Conservation (phyloP, 495 filamentous ascomycete genomes). For the Glonium stellatum region DNA sequence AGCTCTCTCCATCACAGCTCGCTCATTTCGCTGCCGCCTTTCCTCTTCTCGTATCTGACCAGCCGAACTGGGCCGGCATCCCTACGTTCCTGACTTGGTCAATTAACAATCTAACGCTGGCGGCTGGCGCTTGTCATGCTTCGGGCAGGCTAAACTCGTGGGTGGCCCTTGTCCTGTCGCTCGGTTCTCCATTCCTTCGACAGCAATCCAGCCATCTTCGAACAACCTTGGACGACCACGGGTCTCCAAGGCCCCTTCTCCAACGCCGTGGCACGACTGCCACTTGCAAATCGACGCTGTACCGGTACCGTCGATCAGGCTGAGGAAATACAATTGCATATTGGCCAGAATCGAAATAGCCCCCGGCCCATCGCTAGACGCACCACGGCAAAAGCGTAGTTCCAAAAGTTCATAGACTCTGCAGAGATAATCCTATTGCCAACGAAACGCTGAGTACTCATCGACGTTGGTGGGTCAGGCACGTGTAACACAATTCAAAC, state of each 20-base stretch:
- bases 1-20: too few species aligned
- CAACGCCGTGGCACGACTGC: background rate
- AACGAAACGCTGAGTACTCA: conserved; percentile 11
- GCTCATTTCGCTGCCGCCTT: background rate
- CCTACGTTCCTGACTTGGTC: background rate
- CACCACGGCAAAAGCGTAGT: conserved; percentile 1
- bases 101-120: background rate
- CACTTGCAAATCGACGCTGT: background rate
- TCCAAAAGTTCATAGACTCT: conserved; percentile 3
- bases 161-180: background rate
- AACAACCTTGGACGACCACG: background rate
- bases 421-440: background rate
- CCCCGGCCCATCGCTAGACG: conserved; percentile 7
- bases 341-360: background rate
- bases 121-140: background rate
- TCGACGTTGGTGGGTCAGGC: conserved; percentile 3
- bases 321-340: background rate
- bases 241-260: background rate
- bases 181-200: background rate
- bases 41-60: conserved; percentile 1
- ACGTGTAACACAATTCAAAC: conserved; percentile 15
- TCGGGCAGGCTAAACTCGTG: background rate
- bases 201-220: background rate
- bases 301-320: background rate
- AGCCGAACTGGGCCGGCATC: background rate